Evolutionary conservation across 106 monocot species (phyloP), one percentile per base, ranked within the genome.

Genomic region (Acorus calamus): DNA sequence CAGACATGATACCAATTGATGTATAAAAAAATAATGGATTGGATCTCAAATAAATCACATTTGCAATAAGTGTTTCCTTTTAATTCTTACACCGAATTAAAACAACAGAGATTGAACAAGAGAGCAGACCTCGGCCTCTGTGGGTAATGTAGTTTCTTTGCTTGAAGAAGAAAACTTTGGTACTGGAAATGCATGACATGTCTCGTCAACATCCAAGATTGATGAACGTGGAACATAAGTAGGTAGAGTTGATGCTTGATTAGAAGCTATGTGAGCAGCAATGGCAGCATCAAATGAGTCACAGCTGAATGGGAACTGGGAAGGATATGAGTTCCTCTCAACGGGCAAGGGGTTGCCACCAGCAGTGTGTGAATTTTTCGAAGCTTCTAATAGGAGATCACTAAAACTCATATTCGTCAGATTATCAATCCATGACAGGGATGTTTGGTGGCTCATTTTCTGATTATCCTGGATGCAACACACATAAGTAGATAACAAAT

Each of bases 221-320:
- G 88, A 83, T 50, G 79, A 46, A 61, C 57, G 70, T 10, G 71
- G 46, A 57, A 64, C 43, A 49, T 62, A 42, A 46, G 59, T 64
- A 3, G 80, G 55, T 46, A 59, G 60, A 56, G 62, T 59, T 67
- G 49, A 44, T 2, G 60, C 10, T 58, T 73, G 65, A 52, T 69
- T 65, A n/a, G 59, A 60, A 50, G 75, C 48, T 45, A 83, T 69
- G 9, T 74, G 67, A 3, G 74, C 67, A 52, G 80, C 83, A 67
- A 88, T 70, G 46, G 68, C 80, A 69, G 88, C 80, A 83, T 88
- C 88, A 78, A 88, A 88, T 64, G 83, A 81, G 69, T 88, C 88
- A 67, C 69, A 80, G 11, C 54, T 84, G 5, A 71, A 10, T 44
- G 75, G 50, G 10, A 64, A 6, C 54, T 78, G 71, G 51, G 67